Conservation (phyloP, 2,329 filamentous ascomycete species). For the Sarocladiaceae sp. region DNA sequence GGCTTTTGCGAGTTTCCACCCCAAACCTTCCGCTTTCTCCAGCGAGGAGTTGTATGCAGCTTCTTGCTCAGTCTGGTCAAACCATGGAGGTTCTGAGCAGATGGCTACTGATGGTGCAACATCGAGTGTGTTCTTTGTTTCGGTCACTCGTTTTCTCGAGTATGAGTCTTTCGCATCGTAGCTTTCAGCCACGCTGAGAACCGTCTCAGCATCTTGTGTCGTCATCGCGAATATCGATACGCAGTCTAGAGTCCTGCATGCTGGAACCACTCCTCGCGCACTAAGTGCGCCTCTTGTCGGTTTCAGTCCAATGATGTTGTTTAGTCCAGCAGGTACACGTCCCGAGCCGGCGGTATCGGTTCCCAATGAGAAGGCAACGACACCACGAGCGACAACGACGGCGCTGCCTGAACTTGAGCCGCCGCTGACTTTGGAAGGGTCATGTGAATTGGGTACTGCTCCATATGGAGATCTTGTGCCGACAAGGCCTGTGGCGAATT, state of each 20-base stretch:
- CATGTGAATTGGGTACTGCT: conserved; percentile 48
- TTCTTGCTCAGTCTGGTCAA: conserved; percentile 29
- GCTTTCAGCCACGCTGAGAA: conserved; percentile 44
- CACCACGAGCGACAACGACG: conserved; percentile 47
- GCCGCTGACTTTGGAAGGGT: conserved; percentile 33
- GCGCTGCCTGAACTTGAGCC: conserved; percentile 56
- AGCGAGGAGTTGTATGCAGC: conserved; percentile 39
- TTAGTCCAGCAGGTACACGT: conserved; percentile 48
- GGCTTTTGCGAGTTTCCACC: conserved; percentile 36
- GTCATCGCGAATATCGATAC: conserved; percentile 49
- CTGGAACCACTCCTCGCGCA: conserved; percentile 45
- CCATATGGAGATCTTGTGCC: conserved; percentile 59
- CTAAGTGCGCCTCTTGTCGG: conserved; percentile 51
- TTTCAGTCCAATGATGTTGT: conserved; percentile 47
- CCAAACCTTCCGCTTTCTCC: conserved; percentile 29
- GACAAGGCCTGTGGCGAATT: conserved; percentile 59
- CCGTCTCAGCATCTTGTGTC: conserved; percentile 42
- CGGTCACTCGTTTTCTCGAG: conserved; percentile 31
- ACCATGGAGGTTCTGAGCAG: conserved; percentile 38
- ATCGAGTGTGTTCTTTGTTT: conserved; percentile 43
- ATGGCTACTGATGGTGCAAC: conserved; percentile 25
- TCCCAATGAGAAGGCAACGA: conserved; percentile 53
- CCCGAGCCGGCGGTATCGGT: conserved; percentile 55
- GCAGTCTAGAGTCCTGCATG: conserved; percentile 54
- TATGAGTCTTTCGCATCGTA: conserved; percentile 47